These are phyloP conservation scores for Neonectria coccinea DNA, from an alignment of 2,329 filamentous ascomycete genomes.

Conservation along the genomic window DNA sequence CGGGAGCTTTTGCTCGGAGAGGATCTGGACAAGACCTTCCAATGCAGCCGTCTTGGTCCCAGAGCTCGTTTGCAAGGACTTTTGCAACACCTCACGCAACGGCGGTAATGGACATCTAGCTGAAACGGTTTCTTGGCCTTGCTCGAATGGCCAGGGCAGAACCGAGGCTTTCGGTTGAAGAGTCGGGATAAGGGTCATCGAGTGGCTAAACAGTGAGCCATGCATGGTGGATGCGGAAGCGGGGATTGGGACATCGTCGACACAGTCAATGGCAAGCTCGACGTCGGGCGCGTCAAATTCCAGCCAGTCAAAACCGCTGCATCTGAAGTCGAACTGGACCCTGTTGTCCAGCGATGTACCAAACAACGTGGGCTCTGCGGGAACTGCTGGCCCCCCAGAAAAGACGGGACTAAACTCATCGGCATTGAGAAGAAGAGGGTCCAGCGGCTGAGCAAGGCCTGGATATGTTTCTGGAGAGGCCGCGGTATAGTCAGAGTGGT, in stretches of 20 bases:
- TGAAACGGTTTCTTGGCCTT: constrained; percentile 28
- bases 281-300: constrained; percentile 36
- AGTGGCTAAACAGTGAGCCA: not conserved
- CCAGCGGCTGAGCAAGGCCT: constrained; percentile 12
- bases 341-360: constrained; percentile 1
- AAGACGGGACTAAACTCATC: constrained; percentile 22
- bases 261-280: constrained; percentile 11
- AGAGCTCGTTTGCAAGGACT: constrained; percentile 1
- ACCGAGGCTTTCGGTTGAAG: constrained; percentile 10
- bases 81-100: constrained; percentile 37
- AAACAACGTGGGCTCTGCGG: not conserved
- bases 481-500: not conserved
- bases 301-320: constrained; percentile 38
- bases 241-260: not conserved
- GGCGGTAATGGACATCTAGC: constrained; percentile 35
- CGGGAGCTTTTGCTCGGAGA: constrained; percentile 41
- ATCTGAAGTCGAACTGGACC: constrained; percentile 31
- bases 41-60: constrained; percentile 17
- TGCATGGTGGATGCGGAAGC: not conserved
- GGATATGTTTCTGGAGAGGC: constrained; percentile 10
- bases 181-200: not conserved
- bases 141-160: constrained; percentile 39
- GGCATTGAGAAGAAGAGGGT: constrained; percentile 16
- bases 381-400: not conserved
- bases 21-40: constrained; percentile 36